A percentile compares a stretch with the other conserved stretches of the same genome.
phyloP scores from a whole-genome alignment of 2,329 filamentous ascomycete genomes.

The Aspergillus ochraceoroseus region DNA sequence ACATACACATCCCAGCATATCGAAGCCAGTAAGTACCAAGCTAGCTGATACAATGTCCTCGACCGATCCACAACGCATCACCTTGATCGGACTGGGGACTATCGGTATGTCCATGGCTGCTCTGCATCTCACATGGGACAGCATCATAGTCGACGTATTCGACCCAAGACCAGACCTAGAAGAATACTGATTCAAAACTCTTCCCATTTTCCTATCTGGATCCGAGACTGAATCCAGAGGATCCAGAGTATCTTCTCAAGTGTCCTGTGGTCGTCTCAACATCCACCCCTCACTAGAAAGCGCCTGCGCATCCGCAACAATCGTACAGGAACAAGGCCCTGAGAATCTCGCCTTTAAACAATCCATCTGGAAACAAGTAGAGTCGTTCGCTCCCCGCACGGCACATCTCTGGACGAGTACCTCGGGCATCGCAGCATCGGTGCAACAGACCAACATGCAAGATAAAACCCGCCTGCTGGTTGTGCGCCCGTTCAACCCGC shows the following conservation, averaged over 20 bases:
- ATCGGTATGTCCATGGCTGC: conserved; percentile 56
- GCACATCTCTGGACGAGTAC: conserved; percentile 56
- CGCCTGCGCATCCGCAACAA: conserved; percentile 38
- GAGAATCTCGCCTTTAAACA: conserved; percentile 52
- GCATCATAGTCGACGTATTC: conserved; percentile 43
- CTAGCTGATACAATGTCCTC: conserved; percentile 11
- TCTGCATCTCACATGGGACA: conserved; percentile 23
- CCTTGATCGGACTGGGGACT: conserved; percentile 42
- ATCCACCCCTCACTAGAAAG: conserved; percentile 18
- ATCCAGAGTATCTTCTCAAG: conserved; percentile 10
- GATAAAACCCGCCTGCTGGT: conserved; percentile 48
- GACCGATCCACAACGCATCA: conserved; percentile 25
- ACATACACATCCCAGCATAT: neutral
- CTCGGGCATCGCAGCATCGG: conserved; percentile 53
- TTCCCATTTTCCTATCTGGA: conserved; percentile 11
- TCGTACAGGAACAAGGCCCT: conserved; percentile 58
- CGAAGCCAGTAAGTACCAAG: neutral
- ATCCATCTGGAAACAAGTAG: conserved; percentile 50
- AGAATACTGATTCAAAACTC: conserved; percentile 40
- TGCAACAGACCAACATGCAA: conserved; percentile 44
- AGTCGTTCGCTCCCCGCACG: conserved; percentile 41
- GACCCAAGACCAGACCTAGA: conserved; percentile 49
- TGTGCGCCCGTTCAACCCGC: conserved; percentile 59
- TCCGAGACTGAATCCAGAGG: neutral
- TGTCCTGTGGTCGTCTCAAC: conserved; percentile 18